Conservation (phyloP, 1,139 yeast genomes). For the Kluyveromyces marxianus region DNA sequence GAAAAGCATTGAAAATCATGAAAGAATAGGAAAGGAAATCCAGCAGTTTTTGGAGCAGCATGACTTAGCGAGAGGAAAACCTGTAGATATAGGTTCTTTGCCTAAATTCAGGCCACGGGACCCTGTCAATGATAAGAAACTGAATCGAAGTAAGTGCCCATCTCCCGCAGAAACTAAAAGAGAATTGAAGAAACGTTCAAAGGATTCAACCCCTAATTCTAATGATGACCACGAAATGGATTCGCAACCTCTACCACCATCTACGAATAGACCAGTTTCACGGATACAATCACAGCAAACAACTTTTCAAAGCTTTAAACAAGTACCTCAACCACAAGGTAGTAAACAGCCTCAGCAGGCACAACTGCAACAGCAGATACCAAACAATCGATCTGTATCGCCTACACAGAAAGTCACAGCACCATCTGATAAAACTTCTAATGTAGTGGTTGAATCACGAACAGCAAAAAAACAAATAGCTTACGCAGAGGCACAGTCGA, state of each 20-base stretch:
- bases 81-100: constrained; percentile 14
- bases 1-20: constrained; percentile 19
- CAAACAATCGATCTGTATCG: not conserved
- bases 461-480: not conserved
- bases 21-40: constrained; percentile 16
- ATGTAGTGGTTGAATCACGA: not conserved
- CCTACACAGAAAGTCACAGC: not conserved
- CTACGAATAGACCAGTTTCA: not conserved
- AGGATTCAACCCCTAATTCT: constrained; percentile 1
- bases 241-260: not conserved
- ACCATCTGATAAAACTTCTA: not conserved
- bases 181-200: constrained; percentile 4
- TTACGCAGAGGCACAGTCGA: not conserved
- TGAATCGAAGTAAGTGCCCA: constrained; percentile 9
- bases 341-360: not conserved
- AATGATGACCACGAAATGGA: constrained; percentile 1
- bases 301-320: not conserved
- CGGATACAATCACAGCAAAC: not conserved
- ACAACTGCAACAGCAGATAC: not conserved
- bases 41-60: constrained; percentile 18
- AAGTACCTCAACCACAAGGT: not conserved
- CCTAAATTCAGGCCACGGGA: constrained; percentile 15
- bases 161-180: constrained; percentile 9
- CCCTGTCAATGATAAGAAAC: constrained; percentile 8
- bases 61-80: constrained; percentile 19